Percentiles rank a stretch among this genome's conserved stretches.
Conservation (phyloP, 108 stramenopile genomes). For the Pinguiococcus pyrenoidosus region DNA sequence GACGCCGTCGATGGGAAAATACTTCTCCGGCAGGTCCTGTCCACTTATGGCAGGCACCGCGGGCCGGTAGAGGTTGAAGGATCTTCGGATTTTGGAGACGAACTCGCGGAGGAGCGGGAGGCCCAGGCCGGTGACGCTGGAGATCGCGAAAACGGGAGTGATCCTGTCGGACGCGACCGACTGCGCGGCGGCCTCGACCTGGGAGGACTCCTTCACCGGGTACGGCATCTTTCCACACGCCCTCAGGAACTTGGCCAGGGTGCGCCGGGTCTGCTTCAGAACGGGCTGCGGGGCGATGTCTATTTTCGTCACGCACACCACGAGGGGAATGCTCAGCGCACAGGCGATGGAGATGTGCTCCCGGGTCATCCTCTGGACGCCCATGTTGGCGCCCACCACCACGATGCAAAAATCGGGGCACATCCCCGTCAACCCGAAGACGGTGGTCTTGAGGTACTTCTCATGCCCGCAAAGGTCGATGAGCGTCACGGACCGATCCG, state of each 20-base stretch:
- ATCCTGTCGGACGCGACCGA: slow-evolving; percentile 70
- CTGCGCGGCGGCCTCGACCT: slow-evolving; percentile 67
- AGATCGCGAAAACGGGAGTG: slow-evolving; percentile 86
- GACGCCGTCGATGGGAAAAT: slow-evolving; percentile 40
- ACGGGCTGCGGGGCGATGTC: slow-evolving; percentile 91
- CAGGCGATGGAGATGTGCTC: slow-evolving; percentile 93
- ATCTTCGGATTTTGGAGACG: slow-evolving; percentile 50
- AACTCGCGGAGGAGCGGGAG: slow-evolving; percentile 76
- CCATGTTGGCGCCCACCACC: slow-evolving; percentile 86
- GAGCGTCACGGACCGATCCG: slow-evolving; percentile 67
- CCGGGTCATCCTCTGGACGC: slow-evolving; percentile 94
- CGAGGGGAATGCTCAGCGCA: slow-evolving; percentile 77
- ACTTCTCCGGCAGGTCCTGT: slow-evolving; percentile 4
- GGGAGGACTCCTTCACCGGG: slow-evolving; percentile 47
- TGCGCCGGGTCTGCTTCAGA: slow-evolving; percentile 66
- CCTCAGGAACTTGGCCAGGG: slow-evolving; percentile 44
- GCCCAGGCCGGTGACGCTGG: slow-evolving; percentile 89
- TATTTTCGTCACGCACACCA: slow-evolving; percentile 84
- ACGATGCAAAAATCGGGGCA: slow-evolving; percentile 81
- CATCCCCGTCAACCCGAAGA: slow-evolving; percentile 85
- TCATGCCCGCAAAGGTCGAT: slow-evolving; percentile 98
- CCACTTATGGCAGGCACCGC: no score
- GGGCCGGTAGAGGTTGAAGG: no score
- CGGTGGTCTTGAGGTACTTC: slow-evolving; percentile 95
- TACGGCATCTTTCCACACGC: slow-evolving; percentile 57